Evolutionary conservation across 768 basidiomycete genomes (phyloP).

Genomic region (Xerocomellus chrysenteron): DNA sequence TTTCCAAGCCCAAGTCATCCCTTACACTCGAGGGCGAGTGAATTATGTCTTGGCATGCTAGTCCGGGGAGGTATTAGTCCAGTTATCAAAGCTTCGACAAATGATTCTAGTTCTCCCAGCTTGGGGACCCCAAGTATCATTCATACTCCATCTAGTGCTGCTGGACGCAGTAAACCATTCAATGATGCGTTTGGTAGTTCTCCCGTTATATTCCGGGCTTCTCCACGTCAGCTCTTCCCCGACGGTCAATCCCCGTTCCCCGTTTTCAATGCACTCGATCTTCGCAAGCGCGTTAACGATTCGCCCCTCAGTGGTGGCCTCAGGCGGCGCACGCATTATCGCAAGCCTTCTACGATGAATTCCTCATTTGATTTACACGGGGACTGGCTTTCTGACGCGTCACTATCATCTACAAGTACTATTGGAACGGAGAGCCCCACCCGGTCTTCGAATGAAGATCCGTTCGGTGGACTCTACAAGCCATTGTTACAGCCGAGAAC

Average conservation of each 20-base stretch:
- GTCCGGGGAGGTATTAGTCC: slow-evolving; percentile 54
- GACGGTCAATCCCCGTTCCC: slow-evolving; percentile 35
- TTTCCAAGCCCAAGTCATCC: slow-evolving; percentile 80
- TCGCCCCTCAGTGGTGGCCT: slow-evolving; percentile 44
- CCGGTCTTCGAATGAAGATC: slow-evolving; percentile 39
- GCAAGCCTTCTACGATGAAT: slow-evolving; percentile 31
- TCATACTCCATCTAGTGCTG: slow-evolving; percentile 29
- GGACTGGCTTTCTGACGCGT: slow-evolving; percentile 33
- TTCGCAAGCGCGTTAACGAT: slow-evolving; percentile 40
- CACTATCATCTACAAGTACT: slow-evolving; percentile 26
- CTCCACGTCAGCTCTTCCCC: slow-evolving; percentile 41
- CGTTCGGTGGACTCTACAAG: slow-evolving; percentile 48
- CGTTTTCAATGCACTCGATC: slow-evolving; percentile 30
- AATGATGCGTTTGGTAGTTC: slow-evolving; percentile 33
- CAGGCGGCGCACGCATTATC: slow-evolving; percentile 30
- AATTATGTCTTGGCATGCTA: slow-evolving; percentile 65
- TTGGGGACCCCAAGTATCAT: slow-evolving; percentile 29
- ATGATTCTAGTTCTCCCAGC: slow-evolving; percentile 32
- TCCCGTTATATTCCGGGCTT: slow-evolving; percentile 41
- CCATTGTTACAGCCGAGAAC: slow-evolving; percentile 24
- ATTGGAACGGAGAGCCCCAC: slow-evolving; percentile 24
- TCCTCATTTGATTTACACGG: slow-evolving; percentile 22
- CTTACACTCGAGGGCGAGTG: slow-evolving; percentile 60
- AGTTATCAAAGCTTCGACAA: slow-evolving; percentile 34
- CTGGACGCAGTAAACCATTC: slow-evolving; percentile 27